These are phyloP conservation scores for Amaranthus tricolor DNA, from an alignment of 179 eudicot genomes.

Conservation along the genomic window DNA sequence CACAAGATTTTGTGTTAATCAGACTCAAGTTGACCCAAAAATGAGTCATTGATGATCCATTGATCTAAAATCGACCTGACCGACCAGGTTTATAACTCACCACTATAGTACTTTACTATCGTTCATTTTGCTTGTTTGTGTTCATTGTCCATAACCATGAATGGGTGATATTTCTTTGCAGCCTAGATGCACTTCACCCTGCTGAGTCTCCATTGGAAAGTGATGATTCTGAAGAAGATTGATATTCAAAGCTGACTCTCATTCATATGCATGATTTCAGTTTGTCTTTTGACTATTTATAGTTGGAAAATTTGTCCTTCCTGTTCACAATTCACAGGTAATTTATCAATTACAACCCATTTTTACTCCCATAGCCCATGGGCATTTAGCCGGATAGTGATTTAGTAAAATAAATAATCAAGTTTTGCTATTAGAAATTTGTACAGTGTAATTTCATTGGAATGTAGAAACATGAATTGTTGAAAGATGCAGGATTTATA, in stretches of 20 bases:
- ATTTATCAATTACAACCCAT: neutral
- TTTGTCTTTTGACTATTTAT: neutral
- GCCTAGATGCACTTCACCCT: conserved; percentile 14
- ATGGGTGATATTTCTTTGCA: conserved; percentile 18
- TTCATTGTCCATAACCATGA: neutral
- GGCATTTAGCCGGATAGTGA: neutral
- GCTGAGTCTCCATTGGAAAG: conserved; percentile 10
- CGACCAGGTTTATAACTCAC: neutral
- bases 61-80: too few species aligned
- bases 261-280: conserved; percentile 9
- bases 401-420: neutral
- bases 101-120: neutral
- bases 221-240: conserved; percentile 14
- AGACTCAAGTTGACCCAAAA: too few species aligned
- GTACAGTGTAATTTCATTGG: conserved; percentile 20
- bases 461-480: neutral
- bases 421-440: conserved; percentile 6
- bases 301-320: neutral
- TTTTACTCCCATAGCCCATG: neutral
- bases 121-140: neutral
- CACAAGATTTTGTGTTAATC: too few species aligned
- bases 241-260: conserved; percentile 11
- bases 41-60: too few species aligned
- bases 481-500: conserved; percentile 1
- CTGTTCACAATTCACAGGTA: neutral